phyloP scores from a whole-genome alignment of 140 eudicot genomes.

The Cichorium intybus region DNA sequence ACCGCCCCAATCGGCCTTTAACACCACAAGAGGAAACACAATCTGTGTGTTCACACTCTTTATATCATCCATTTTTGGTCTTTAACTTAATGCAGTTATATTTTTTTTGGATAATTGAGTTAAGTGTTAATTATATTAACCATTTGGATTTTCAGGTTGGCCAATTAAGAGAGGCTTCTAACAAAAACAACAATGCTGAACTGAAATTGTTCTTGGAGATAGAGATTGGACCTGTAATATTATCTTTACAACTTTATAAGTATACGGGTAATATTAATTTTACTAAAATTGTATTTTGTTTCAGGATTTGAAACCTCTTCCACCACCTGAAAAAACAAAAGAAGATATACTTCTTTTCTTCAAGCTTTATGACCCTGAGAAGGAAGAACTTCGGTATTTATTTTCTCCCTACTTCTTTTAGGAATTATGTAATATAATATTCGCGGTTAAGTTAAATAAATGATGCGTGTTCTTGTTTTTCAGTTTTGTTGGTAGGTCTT shows the following conservation, averaged over 20 bases:
- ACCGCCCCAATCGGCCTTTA: slow-evolving; percentile 96
- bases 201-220: slow-evolving; percentile 69
- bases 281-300: background rate
- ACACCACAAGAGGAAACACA: slow-evolving; percentile 81
- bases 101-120: background rate
- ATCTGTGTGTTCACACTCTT: slow-evolving; percentile 42
- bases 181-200: slow-evolving; percentile 67
- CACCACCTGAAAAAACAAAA: slow-evolving; percentile 65
- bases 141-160: slow-evolving; percentile 55
- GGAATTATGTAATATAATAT: background rate
- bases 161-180: slow-evolving; percentile 62
- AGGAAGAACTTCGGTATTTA: slow-evolving; percentile 76
- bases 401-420: background rate
- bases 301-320: slow-evolving; percentile 63
- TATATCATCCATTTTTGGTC: background rate
- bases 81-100: background rate
- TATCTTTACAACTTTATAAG: background rate
- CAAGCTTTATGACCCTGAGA: slow-evolving; percentile 83
- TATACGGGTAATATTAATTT: background rate
- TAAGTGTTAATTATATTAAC: background rate
- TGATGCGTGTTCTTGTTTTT: slow-evolving; percentile 12
- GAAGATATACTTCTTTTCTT: slow-evolving; percentile 83
- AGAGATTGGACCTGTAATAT: slow-evolving; percentile 52
- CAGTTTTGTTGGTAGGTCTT: slow-evolving; percentile 85
- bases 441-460: background rate